These are phyloP conservation scores for Erodium texanum DNA, from an alignment of 441 rosid genomes.

Conservation along the genomic window DNA sequence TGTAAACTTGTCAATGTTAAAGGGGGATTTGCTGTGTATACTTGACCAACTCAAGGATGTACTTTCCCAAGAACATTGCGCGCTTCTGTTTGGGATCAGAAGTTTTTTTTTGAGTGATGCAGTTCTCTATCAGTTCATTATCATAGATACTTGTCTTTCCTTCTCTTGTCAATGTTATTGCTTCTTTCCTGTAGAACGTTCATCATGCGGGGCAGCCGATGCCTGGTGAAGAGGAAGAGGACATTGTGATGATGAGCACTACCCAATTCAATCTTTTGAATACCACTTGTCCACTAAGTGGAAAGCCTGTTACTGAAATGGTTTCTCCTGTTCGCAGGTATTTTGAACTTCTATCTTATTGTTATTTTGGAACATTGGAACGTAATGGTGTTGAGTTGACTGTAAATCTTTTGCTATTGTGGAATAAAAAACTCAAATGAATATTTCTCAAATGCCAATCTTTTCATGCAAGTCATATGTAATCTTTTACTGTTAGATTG, in stretches of 20 bases:
- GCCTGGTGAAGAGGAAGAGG: constrained; percentile 96
- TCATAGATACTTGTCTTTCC: not conserved
- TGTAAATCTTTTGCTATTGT: not conserved
- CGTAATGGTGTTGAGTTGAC: not conserved
- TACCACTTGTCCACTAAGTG: constrained; percentile 65
- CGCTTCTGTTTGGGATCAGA: not conserved
- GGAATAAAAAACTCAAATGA: too few species aligned
- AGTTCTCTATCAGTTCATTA: not conserved
- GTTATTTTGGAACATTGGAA: not conserved
- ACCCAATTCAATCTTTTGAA: constrained; percentile 76
- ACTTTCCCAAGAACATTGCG: not conserved
- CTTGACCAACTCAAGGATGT: not conserved
- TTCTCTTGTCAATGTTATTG: constrained; percentile 5
- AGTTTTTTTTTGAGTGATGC: not conserved
- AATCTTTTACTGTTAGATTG: too few species aligned
- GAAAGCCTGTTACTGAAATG: constrained; percentile 65
- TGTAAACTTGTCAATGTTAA: not conserved
- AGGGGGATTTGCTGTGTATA: not conserved
- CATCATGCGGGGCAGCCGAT: constrained; percentile 78
- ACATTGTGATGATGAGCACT: constrained; percentile 63
- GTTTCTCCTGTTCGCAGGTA: constrained; percentile 87
- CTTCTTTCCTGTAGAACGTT: constrained; percentile 52
- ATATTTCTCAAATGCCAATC: too few species aligned
- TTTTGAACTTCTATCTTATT: constrained; percentile 3
- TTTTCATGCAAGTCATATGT: too few species aligned